A percentile compares a stretch with the other conserved stretches of the same genome.
phyloP scores from a whole-genome alignment of 176 grass and related monocot species.

The Eleusine coracana region DNA sequence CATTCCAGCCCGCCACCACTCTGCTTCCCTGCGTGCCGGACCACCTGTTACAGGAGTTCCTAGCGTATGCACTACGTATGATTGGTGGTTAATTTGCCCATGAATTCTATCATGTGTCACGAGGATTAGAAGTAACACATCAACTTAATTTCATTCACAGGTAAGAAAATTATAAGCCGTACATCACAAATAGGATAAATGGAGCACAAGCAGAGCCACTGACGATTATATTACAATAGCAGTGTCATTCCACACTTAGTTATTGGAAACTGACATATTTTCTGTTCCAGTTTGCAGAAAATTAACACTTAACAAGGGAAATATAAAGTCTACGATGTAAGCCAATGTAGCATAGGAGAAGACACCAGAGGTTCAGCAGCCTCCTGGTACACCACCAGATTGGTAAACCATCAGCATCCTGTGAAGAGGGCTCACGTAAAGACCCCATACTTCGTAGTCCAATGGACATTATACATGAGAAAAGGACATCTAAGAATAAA shows the following conservation, averaged over 20 bases:
- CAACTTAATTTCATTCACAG: neutral
- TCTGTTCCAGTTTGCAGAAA: no score
- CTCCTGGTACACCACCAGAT: neutral
- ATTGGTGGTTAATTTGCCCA: no score
- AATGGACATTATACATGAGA: neutral
- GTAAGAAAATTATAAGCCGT: neutral
- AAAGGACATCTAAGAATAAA: neutral
- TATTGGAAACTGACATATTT: neutral
- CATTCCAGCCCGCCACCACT: no score
- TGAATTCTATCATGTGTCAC: no score
- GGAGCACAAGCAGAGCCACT: no score
- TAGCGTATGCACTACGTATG: no score
- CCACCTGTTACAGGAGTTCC: no score
- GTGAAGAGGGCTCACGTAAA: neutral
- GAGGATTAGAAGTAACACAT: no score
- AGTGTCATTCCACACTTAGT: neutral
- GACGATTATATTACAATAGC: neutral
- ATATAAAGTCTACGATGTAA: neutral
- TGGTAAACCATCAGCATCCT: conserved; percentile 19
- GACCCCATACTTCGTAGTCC: neutral
- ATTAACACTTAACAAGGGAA: no score
- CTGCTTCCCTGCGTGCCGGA: no score
- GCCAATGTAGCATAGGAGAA: neutral
- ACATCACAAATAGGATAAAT: neutral
- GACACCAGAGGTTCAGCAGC: neutral